phyloP scores from a whole-genome alignment of 2,329 filamentous ascomycete species.

The Neospermospora avenae region DNA sequence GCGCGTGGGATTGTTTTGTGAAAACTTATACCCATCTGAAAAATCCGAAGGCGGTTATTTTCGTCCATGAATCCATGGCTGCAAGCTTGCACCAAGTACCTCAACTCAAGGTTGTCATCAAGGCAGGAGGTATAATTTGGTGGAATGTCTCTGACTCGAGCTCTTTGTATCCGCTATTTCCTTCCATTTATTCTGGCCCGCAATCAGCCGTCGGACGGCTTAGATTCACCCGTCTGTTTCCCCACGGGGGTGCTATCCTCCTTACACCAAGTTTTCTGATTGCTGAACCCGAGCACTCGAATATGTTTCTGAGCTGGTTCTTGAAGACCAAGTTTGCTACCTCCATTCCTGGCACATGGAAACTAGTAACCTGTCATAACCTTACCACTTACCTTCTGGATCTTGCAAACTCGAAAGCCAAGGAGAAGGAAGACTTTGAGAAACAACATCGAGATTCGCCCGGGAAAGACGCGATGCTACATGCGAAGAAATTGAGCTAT shows the following conservation, averaged over 20 bases:
- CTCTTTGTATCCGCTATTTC: slow-evolving; percentile 33
- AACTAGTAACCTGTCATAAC: slow-evolving; percentile 25
- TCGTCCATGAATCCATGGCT: slow-evolving; percentile 31
- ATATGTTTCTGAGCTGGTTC: slow-evolving; percentile 43
- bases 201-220: slow-evolving; percentile 35
- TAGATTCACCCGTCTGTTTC: slow-evolving; percentile 42
- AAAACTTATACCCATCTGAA: slow-evolving; percentile 13
- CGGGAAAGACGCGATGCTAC: slow-evolving; percentile 26
- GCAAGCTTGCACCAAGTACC: slow-evolving; percentile 23
- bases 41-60: slow-evolving; percentile 17
- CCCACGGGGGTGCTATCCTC: slow-evolving; percentile 43
- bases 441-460: slow-evolving; percentile 21
- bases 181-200: slow-evolving; percentile 9
- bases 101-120: slow-evolving; percentile 11
- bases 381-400: slow-evolving; percentile 31
- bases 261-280: slow-evolving; percentile 50
- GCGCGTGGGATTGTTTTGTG: slow-evolving; percentile 48
- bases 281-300: slow-evolving; percentile 42
- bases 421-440: slow-evolving; percentile 27
- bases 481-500: slow-evolving; percentile 25
- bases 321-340: slow-evolving; percentile 18
- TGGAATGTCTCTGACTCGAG: slow-evolving; percentile 30
- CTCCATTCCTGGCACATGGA: slow-evolving; percentile 20
- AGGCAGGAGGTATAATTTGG: slow-evolving; percentile 5
- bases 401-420: slow-evolving; percentile 30